Percentiles rank a stretch among this genome's conserved stretches.
Evolutionary conservation across 805 yeast species (phyloP).

Genomic region (Lipomyces kockii): DNA sequence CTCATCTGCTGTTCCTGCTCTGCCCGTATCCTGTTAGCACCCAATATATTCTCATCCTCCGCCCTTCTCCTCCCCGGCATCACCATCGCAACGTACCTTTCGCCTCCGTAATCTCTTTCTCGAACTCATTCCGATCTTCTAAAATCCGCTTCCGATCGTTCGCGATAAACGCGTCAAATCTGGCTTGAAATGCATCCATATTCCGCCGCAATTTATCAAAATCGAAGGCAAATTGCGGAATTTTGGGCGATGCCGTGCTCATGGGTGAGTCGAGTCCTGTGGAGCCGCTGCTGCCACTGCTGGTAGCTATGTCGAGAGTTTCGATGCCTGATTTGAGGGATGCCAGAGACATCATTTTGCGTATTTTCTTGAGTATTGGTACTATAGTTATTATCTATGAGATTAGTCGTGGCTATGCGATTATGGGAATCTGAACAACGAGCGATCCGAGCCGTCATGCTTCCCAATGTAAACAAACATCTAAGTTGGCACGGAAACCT

Average conservation of each 20-base stretch:
- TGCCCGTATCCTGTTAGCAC: constrained; percentile 1
- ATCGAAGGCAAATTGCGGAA: constrained; percentile 39
- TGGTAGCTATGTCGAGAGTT: constrained; percentile 1
- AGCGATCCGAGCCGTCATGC: no score
- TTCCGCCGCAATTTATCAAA: constrained; percentile 48
- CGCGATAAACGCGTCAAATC: constrained; percentile 47
- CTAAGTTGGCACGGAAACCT: constrained; percentile 5
- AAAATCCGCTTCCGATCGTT: constrained; percentile 44
- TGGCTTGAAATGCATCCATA: constrained; percentile 50
- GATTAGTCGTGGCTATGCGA: no score
- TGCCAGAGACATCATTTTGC: constrained; percentile 19
- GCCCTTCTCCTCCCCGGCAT: not conserved
- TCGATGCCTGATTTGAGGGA: constrained; percentile 18
- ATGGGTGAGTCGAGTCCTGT: constrained; percentile 7
- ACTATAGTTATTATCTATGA: not conserved
- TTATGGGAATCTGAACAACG: no score
- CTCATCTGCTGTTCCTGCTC: constrained; percentile 43
- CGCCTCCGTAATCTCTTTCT: constrained; percentile 31
- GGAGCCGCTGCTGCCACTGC: not conserved
- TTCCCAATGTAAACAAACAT: constrained; percentile 1
- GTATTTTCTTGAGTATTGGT: not conserved
- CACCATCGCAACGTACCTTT: constrained; percentile 26
- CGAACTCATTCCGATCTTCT: constrained; percentile 35
- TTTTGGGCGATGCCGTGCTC: constrained; percentile 15
- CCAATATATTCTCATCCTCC: not conserved